phyloP scores from a whole-genome alignment of 2,329 filamentous ascomycete genomes.

The Curvularia hawaiiensis region DNA sequence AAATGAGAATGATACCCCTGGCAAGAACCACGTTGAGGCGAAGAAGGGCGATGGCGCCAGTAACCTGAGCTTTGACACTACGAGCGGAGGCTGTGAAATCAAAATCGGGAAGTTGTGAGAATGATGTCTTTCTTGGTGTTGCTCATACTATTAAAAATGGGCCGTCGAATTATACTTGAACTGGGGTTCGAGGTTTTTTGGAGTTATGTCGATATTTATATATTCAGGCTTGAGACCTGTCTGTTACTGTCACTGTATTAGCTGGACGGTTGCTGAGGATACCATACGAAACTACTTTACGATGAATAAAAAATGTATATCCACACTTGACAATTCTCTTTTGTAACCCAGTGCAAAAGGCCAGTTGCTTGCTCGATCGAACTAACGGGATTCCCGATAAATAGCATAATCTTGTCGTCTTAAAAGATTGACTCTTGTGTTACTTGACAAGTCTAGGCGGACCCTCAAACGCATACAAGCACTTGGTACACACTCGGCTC shows the following conservation, averaged over 20 bases:
- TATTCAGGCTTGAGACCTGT: neutral
- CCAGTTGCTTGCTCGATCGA: neutral
- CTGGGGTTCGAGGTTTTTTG: neutral
- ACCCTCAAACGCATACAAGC: neutral
- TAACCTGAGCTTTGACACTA: conserved; percentile 41
- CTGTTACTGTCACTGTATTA: neutral
- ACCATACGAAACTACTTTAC: neutral
- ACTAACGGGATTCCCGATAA: neutral
- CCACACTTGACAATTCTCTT: neutral
- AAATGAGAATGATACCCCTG: conserved; percentile 32
- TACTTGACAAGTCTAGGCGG: neutral
- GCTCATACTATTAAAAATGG: neutral
- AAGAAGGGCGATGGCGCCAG: conserved; percentile 47
- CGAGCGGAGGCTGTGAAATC: conserved; percentile 42
- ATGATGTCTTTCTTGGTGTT: neutral
- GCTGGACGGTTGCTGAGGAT: neutral
- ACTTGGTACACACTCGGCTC: neutral
- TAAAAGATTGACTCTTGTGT: neutral
- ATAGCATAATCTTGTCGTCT: neutral
- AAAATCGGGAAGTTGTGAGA: conserved; percentile 36
- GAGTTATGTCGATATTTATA: neutral
- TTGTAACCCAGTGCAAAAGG: neutral
- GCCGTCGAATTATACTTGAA: neutral
- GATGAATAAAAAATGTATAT: neutral
- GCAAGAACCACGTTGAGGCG: conserved; percentile 44